phyloP scores from a whole-genome alignment of 352 stramenopile genomes.

The Phytophthora boehmeriae region DNA sequence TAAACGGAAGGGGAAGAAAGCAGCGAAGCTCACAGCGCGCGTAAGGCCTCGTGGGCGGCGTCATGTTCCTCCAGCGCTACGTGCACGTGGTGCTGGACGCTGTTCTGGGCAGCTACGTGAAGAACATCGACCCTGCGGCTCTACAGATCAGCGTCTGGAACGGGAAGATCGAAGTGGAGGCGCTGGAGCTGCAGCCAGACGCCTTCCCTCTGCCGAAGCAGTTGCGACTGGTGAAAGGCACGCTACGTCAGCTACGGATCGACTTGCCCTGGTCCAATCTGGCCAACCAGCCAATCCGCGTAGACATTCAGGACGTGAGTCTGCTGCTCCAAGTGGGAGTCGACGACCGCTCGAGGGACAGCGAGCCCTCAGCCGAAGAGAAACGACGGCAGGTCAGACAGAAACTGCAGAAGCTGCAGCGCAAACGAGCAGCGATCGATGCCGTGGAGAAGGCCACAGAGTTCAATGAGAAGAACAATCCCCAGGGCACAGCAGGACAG shows the following conservation, averaged over 20 bases:
- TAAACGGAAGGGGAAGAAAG: neutral
- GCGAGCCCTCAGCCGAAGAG: slow-evolving; percentile 23
- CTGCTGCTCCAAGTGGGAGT: slow-evolving; percentile 66
- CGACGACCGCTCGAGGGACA: slow-evolving; percentile 20
- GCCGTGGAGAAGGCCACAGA: slow-evolving; percentile 78
- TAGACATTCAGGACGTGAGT: slow-evolving; percentile 82
- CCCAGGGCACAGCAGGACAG: slow-evolving; percentile 9
- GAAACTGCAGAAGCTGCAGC: slow-evolving; percentile 63
- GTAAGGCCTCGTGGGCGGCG: neutral
- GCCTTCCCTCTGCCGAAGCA: slow-evolving; percentile 72
- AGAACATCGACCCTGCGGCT: slow-evolving; percentile 87
- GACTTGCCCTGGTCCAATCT: slow-evolving; percentile 82
- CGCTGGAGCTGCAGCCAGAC: slow-evolving; percentile 79
- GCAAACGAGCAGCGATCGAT: slow-evolving; percentile 79
- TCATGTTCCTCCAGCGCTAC: slow-evolving; percentile 86
- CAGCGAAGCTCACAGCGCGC: neutral
- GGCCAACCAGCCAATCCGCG: slow-evolving; percentile 68
- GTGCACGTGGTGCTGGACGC: slow-evolving; percentile 84
- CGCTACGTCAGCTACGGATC: slow-evolving; percentile 76
- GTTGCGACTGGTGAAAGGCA: slow-evolving; percentile 74
- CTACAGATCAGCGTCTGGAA: slow-evolving; percentile 89
- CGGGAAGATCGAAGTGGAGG: slow-evolving; percentile 83
- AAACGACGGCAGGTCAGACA: slow-evolving; percentile 34
- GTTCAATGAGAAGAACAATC: slow-evolving; percentile 54
- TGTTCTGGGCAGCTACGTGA: slow-evolving; percentile 84